Percentiles rank a stretch among this genome's conserved stretches.
phyloP scores from a whole-genome alignment of 805 yeast species.

The Brettanomyces naardenensis region DNA sequence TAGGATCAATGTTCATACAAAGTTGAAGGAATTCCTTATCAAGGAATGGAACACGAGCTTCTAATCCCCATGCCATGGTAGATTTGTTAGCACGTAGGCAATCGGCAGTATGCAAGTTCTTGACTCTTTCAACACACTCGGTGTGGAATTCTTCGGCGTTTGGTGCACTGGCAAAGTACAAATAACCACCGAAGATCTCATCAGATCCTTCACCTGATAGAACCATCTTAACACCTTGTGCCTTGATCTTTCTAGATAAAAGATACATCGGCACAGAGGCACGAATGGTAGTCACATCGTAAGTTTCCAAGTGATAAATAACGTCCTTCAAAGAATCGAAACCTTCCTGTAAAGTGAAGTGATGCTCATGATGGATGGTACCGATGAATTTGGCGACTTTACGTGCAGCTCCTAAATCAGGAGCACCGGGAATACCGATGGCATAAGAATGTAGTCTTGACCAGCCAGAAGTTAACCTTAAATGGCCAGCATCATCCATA shows the following conservation, averaged over 20 bases:
- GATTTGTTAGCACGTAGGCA: constrained; percentile 99
- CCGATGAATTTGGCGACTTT: constrained; percentile 96
- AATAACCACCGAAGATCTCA: constrained; percentile 97
- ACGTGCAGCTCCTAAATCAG: constrained; percentile 93
- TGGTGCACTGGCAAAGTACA: constrained; percentile 97
- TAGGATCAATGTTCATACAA: constrained; percentile 91
- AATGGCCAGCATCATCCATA: constrained; percentile 81
- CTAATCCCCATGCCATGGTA: constrained; percentile 99
- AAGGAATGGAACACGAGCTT: constrained; percentile 98
- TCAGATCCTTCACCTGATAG: constrained; percentile 98
- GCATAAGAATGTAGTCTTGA: constrained; percentile 90
- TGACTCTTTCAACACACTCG: constrained; percentile 92
- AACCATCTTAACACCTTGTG: constrained; percentile 99
- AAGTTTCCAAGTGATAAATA: constrained; percentile 92
- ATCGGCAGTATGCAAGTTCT: constrained; percentile 95
- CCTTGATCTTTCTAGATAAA: constrained; percentile 93
- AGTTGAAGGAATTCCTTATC: constrained; percentile 88
- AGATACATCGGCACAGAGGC: constrained; percentile 99
- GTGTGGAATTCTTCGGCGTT: constrained; percentile 86
- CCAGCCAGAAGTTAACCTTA: constrained; percentile 63
- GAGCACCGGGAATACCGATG: constrained; percentile 94
- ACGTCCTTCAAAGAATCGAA: constrained; percentile 92
- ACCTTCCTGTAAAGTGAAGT: constrained; percentile 95
- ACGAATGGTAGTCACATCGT: constrained; percentile 96
- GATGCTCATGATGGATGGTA: constrained; percentile 95